A percentile compares a stretch with the other conserved stretches of the same genome.
Evolutionary conservation across 345 rosid species (phyloP).

Genomic region (Punica granatum): DNA sequence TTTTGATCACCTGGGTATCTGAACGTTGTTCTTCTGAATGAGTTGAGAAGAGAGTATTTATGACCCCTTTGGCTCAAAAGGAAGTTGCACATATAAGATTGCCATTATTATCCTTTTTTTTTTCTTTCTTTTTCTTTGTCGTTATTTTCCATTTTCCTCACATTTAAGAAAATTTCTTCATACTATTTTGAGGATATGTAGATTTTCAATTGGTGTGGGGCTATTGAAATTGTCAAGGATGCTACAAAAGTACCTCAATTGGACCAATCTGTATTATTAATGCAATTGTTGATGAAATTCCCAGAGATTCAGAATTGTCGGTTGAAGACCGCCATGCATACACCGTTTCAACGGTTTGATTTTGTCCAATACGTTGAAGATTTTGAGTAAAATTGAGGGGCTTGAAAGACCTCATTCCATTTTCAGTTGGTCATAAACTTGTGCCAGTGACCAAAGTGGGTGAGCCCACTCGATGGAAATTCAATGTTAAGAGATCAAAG

Average conservation of each 20-base stretch:
- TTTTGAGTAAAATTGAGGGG: no score
- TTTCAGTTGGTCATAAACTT: neutral
- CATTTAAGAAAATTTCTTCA: no score
- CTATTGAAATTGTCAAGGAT: no score
- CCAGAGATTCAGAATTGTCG: neutral
- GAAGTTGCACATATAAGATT: no score
- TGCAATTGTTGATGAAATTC: neutral
- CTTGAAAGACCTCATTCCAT: neutral
- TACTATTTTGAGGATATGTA: no score
- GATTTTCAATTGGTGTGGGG: no score
- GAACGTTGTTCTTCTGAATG: neutral
- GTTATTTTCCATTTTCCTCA: no score
- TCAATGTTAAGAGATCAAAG: neutral
- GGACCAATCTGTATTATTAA: neutral
- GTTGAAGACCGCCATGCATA: neutral
- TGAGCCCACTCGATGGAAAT: neutral
- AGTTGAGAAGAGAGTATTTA: no score
- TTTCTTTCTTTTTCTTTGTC: no score
- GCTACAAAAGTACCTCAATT: neutral
- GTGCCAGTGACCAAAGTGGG: neutral
- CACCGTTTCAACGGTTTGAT: neutral
- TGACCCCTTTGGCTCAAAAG: neutral
- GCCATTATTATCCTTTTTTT: no score
- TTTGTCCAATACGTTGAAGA: neutral
- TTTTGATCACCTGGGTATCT: conserved; percentile 7